A percentile compares a stretch with the other conserved stretches of the same genome.
These are phyloP conservation scores for Trametes cingulata DNA, from an alignment of 768 basidiomycete species.

Conservation along the genomic window DNA sequence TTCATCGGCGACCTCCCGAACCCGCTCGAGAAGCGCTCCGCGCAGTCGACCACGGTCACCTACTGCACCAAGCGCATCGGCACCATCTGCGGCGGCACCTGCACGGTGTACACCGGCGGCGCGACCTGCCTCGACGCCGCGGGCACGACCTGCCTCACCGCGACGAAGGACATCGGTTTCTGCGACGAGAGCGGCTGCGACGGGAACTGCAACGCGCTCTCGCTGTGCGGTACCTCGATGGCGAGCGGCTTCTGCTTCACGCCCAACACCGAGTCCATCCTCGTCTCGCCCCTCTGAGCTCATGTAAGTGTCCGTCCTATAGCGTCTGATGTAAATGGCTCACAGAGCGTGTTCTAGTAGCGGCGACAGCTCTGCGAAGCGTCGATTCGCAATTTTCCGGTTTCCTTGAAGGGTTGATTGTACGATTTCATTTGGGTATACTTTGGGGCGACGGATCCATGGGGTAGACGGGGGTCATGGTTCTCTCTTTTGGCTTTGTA, in stretches of 20 bases:
- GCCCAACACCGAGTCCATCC: conserved; percentile 34
- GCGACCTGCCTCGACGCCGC: conserved; percentile 32
- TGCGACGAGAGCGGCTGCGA: conserved; percentile 30
- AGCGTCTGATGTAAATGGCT: too few relatives aligned
- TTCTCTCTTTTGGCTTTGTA: too few relatives aligned
- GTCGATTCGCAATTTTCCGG: too few relatives aligned
- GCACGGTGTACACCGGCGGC: conserved; percentile 36
- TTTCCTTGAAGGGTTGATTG: too few relatives aligned
- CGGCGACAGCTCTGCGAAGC: too few relatives aligned
- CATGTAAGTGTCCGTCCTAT: too few relatives aligned
- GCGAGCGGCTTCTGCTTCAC: conserved; percentile 34
- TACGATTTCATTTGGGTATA: too few relatives aligned
- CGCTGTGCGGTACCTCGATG: conserved; percentile 30
- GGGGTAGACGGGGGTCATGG: too few relatives aligned
- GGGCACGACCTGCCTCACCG: conserved; percentile 33
- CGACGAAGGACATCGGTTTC: conserved; percentile 34
- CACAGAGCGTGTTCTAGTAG: too few relatives aligned
- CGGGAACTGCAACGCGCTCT: conserved; percentile 29
- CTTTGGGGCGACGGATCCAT: too few relatives aligned
- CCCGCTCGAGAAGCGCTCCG: conserved; percentile 20
- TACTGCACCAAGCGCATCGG: conserved; percentile 30
- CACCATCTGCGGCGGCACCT: conserved; percentile 34
- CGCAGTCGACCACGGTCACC: conserved; percentile 29
- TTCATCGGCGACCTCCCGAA: conserved; percentile 28
- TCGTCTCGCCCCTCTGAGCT: not conserved